These are phyloP conservation scores for Sporothrix sp. DNA, from an alignment of 2,329 filamentous ascomycete genomes.

Conservation along the genomic window DNA sequence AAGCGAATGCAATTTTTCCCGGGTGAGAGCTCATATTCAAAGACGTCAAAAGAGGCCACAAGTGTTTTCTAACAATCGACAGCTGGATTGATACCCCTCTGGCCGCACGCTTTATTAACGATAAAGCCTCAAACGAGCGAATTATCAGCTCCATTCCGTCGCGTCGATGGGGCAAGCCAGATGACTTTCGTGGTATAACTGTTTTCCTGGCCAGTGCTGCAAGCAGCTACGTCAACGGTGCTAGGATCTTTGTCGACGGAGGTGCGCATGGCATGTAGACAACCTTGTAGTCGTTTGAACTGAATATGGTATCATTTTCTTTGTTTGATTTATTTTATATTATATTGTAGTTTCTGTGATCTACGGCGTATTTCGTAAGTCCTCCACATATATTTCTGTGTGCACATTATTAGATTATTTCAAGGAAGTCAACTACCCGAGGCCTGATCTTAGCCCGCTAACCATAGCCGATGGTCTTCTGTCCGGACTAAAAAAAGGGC, in stretches of 20 bases:
- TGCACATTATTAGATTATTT: too few species aligned
- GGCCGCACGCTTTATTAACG: slow-evolving; percentile 31
- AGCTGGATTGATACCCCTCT: slow-evolving; percentile 14
- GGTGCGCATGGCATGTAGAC: neutral
- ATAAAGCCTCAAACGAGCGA: slow-evolving; percentile 23
- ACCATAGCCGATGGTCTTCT: too few species aligned
- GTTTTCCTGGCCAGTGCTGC: slow-evolving; percentile 45
- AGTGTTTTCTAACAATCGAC: neutral
- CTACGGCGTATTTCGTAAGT: too few species aligned
- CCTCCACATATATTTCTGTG: too few species aligned
- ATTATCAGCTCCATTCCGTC: slow-evolving; percentile 21
- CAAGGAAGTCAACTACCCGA: too few species aligned
- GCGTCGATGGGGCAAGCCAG: slow-evolving; percentile 43
- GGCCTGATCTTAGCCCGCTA: too few species aligned
- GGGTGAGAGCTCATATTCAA: neutral
- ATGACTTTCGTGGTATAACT: slow-evolving; percentile 49
- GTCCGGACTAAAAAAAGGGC: too few species aligned
- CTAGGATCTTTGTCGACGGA: neutral
- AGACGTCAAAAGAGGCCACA: neutral
- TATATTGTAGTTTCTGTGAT: too few species aligned
- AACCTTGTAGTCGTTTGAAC: too few species aligned
- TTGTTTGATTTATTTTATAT: too few species aligned
- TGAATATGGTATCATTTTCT: too few species aligned
- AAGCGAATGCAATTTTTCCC: slow-evolving; percentile 10
- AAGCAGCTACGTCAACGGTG: neutral